Percentiles rank a stretch among this genome's conserved stretches.
Conservation (phyloP, 116 monocot genomes). For the Phalaenopsis hybrid region DNA sequence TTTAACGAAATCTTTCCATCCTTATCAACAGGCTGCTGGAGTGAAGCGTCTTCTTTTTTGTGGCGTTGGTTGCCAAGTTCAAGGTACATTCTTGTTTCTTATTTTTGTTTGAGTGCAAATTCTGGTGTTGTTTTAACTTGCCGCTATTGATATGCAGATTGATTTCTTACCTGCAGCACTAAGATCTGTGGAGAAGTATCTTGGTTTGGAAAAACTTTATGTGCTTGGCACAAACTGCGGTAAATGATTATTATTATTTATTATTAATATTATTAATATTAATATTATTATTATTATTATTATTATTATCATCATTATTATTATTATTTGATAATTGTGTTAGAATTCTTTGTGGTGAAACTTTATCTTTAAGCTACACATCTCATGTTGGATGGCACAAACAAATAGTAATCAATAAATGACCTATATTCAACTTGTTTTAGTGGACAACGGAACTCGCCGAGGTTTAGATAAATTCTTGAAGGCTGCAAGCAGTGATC, state of each 20-base stretch:
- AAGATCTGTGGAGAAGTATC: conserved; percentile 84
- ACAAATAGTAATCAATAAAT: background rate
- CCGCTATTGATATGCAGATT: conserved; percentile 59
- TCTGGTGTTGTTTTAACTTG: conserved; percentile 29
- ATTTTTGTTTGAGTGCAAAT: conserved; percentile 2
- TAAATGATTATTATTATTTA: conserved; percentile 20
- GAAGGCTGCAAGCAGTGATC: conserved; percentile 85
- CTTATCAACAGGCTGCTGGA: conserved; percentile 65
- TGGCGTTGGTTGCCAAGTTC: conserved; percentile 98
- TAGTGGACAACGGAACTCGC: conserved; percentile 98
- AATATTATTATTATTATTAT: conserved; percentile 5
- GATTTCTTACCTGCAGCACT: conserved; percentile 80
- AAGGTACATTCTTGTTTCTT: conserved; percentile 47
- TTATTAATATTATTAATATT: conserved; percentile 48
- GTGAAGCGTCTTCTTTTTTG: conserved; percentile 99
- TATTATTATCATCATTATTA: too few species aligned
- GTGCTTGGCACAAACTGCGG: conserved; percentile 98
- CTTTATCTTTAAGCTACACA: background rate
- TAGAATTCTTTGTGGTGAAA: background rate
- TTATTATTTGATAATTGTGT: background rate
- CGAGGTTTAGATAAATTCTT: conserved; percentile 91
- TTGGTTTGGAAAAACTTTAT: conserved; percentile 95
- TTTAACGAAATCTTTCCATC: background rate
- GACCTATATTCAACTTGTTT: background rate
- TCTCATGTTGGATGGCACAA: background rate